These are phyloP conservation scores for Tetrapisispora taiwanensis DNA, from an alignment of 805 yeast genomes.

Conservation along the genomic window DNA sequence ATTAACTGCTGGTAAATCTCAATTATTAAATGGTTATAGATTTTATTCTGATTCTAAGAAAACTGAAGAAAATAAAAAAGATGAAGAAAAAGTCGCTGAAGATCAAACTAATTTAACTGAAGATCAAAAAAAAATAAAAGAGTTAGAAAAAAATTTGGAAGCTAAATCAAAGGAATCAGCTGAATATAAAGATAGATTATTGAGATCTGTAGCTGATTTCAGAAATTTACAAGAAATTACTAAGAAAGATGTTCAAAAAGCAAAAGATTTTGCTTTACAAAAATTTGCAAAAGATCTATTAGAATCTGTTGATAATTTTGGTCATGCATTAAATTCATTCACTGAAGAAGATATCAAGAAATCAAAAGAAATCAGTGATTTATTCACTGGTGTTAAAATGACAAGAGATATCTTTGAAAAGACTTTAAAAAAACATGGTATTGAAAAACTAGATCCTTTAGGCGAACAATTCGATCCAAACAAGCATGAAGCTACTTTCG, in stretches of 20 bases:
- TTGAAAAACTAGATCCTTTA: conserved; percentile 68
- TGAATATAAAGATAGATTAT: conserved; percentile 70
- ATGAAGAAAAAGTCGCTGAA: conserved; percentile 7
- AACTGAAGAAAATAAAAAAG: conserved; percentile 15
- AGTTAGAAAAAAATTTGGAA: conserved; percentile 42
- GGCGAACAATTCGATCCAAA: conserved; percentile 87
- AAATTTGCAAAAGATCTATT: conserved; percentile 84
- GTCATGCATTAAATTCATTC: conserved; percentile 71
- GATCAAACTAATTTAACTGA: conserved; percentile 15
- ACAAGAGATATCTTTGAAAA: conserved; percentile 77
- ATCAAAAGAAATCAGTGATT: conserved; percentile 56
- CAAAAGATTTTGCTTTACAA: conserved; percentile 83
- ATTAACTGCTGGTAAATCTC: background rate
- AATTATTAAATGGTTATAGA: conserved; percentile 6
- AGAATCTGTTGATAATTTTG: conserved; percentile 84
- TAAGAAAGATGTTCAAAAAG: conserved; percentile 74
- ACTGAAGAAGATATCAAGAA: conserved; percentile 48
- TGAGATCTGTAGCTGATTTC: conserved; percentile 84
- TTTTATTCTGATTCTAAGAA: conserved; percentile 21
- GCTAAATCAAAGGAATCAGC: conserved; percentile 65
- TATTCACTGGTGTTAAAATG: conserved; percentile 86
- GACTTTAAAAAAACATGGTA: conserved; percentile 73
- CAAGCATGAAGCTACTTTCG: conserved; percentile 86
- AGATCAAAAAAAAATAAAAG: conserved; percentile 26
- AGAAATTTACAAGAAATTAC: conserved; percentile 86